Evolutionary conservation across 176 grass and related monocot species (phyloP).

Genomic region (Phyllostachys edulis): DNA sequence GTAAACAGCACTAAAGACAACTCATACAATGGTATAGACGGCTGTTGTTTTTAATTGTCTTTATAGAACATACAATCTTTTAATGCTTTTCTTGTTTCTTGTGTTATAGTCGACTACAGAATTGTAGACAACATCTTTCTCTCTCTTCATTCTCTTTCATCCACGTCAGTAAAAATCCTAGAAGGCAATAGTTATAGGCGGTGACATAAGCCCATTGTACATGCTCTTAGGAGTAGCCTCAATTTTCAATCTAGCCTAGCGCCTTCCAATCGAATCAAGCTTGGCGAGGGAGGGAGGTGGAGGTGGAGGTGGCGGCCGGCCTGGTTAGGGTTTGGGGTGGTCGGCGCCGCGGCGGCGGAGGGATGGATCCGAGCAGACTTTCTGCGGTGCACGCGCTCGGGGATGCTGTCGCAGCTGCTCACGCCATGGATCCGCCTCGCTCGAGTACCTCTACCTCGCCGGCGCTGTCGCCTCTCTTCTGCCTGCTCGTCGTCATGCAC

Average conservation of each 20-base stretch:
- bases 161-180: too few relatives aligned
- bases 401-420: constrained; percentile 97
- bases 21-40: too few relatives aligned
- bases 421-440: constrained; percentile 87
- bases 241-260: not conserved
- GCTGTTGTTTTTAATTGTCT: too few relatives aligned
- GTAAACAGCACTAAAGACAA: too few relatives aligned
- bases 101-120: too few relatives aligned
- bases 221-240: not conserved
- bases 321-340: constrained; percentile 44
- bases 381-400: constrained; percentile 94
- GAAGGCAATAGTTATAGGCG: too few relatives aligned
- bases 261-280: constrained; percentile 21
- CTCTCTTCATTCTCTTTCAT: too few relatives aligned
- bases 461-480: constrained; percentile 85
- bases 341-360: not conserved
- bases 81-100: too few relatives aligned
- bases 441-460: constrained; percentile 86
- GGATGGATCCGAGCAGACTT: constrained; percentile 98
- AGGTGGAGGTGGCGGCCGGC: not conserved
- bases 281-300: not conserved
- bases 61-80: too few relatives aligned
- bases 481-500: constrained; percentile 96
- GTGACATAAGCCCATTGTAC: too few relatives aligned
- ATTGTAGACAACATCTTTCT: too few relatives aligned